These are phyloP conservation scores for Scheffersomyces cryptocercus DNA, from an alignment of 1,139 yeast genomes.

Conservation along the genomic window DNA sequence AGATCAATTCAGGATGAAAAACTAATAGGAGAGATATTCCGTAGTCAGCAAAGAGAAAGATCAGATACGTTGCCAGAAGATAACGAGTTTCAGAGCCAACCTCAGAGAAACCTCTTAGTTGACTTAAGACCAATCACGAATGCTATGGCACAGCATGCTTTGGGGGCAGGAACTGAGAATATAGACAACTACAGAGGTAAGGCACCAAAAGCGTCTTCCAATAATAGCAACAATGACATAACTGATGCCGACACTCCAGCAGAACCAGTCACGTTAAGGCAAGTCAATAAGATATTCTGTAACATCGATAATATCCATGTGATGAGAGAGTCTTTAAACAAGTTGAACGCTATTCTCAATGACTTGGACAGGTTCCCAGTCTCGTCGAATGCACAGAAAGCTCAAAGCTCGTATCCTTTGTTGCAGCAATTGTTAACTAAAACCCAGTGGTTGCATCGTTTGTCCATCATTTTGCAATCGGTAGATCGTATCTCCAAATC, in stretches of 20 bases:
- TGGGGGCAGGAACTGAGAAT: slow-evolving; percentile 95
- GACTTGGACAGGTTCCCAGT: slow-evolving; percentile 62
- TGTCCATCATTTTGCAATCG: slow-evolving; percentile 68
- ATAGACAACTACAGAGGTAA: slow-evolving; percentile 74
- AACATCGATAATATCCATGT: slow-evolving; percentile 96
- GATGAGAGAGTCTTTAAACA: slow-evolving; percentile 80
- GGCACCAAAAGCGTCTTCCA: slow-evolving; percentile 4
- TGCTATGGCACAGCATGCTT: slow-evolving; percentile 95
- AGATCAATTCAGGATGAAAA: slow-evolving; percentile 92
- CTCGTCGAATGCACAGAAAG: slow-evolving; percentile 40
- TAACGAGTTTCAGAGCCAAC: slow-evolving; percentile 34
- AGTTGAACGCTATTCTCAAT: slow-evolving; percentile 61
- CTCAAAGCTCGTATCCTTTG: slow-evolving; percentile 25
- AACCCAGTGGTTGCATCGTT: slow-evolving; percentile 79
- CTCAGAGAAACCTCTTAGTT: slow-evolving; percentile 70
- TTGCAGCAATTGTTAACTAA: slow-evolving; percentile 53
- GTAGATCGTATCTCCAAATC: slow-evolving; percentile 79
- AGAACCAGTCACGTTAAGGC: slow-evolving; percentile 8
- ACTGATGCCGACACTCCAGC: slow-evolving; percentile 1
- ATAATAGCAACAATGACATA: not conserved
- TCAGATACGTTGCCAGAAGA: slow-evolving; percentile 12
- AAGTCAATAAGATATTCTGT: slow-evolving; percentile 66
- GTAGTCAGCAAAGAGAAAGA: slow-evolving; percentile 40
- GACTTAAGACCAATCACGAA: slow-evolving; percentile 93
- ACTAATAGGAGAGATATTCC: slow-evolving; percentile 71